Percentiles rank a stretch among this genome's conserved stretches.
Evolutionary conservation across 768 basidiomycete genomes (phyloP).

Genomic region (Tubosaeta brunneosetosa): DNA sequence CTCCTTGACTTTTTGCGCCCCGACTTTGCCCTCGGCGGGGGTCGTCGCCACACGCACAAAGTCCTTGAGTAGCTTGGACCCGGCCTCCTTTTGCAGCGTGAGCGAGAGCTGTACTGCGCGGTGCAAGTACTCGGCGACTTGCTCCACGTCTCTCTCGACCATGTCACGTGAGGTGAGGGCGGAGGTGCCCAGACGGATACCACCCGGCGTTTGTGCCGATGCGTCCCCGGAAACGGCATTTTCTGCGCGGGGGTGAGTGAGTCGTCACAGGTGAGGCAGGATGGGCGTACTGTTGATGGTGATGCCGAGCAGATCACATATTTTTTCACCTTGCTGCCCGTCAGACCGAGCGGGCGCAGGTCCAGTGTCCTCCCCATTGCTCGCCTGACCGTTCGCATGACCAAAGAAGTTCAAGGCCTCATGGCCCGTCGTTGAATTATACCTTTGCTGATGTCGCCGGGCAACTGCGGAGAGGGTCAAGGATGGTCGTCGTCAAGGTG

Average conservation of each 20-base stretch:
- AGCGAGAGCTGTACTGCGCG: constrained; percentile 90
- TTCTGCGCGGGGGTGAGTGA: constrained; percentile 40
- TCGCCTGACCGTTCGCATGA: no score
- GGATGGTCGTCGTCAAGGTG: no score
- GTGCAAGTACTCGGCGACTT: constrained; percentile 88
- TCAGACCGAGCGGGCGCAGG: constrained; percentile 87
- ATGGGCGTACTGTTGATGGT: constrained; percentile 82
- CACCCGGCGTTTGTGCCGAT: constrained; percentile 93
- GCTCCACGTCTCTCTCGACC: constrained; percentile 79
- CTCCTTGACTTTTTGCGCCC: constrained; percentile 62
- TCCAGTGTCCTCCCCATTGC: constrained; percentile 42
- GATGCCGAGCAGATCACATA: constrained; percentile 94
- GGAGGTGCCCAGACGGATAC: constrained; percentile 93
- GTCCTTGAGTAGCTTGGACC: constrained; percentile 92
- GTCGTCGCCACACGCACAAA: constrained; percentile 79
- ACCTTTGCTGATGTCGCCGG: no score
- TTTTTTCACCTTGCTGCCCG: constrained; percentile 98
- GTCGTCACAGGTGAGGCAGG: background rate
- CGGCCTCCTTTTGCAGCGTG: constrained; percentile 89
- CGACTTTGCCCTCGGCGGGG: constrained; percentile 64
- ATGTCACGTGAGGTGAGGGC: constrained; percentile 94
- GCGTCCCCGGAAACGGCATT: constrained; percentile 97
- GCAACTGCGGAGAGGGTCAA: no score
- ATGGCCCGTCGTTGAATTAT: no score
- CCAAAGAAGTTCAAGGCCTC: no score